phyloP scores from a whole-genome alignment of 2,329 filamentous ascomycete species.

The Beauveria varroae region DNA sequence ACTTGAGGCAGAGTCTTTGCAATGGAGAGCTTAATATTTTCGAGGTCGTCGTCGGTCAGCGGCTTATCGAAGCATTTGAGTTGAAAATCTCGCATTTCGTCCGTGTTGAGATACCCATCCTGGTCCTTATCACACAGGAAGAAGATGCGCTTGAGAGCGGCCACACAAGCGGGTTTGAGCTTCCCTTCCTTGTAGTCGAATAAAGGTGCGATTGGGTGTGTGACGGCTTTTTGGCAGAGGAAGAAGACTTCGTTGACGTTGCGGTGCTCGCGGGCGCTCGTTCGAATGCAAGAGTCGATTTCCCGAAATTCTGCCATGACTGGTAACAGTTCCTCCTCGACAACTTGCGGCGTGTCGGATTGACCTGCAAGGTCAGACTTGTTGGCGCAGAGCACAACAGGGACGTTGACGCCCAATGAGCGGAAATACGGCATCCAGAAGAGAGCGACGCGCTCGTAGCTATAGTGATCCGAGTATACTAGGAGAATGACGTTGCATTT shows the following conservation, averaged over 20 bases:
- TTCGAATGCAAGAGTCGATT: constrained; percentile 94
- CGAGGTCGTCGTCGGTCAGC: constrained; percentile 70
- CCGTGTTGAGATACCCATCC: constrained; percentile 83
- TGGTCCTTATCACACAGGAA: constrained; percentile 96
- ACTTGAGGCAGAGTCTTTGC: constrained; percentile 58
- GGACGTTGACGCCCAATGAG: constrained; percentile 95
- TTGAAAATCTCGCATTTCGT: constrained; percentile 88
- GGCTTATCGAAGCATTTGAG: constrained; percentile 86
- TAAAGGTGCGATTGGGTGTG: constrained; percentile 89
- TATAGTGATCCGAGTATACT: constrained; percentile 97
- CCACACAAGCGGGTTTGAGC: constrained; percentile 82
- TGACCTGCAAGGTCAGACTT: constrained; percentile 83
- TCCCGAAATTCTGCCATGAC: constrained; percentile 99
- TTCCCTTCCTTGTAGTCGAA: constrained; percentile 91
- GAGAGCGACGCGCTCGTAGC: constrained; percentile 91
- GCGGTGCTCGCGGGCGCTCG: constrained; percentile 82
- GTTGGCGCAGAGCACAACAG: constrained; percentile 93
- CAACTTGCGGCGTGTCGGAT: constrained; percentile 71
- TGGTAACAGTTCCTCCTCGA: constrained; percentile 95
- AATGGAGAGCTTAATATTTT: constrained; percentile 86
- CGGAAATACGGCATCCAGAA: constrained; percentile 99
- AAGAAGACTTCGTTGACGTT: constrained; percentile 98
- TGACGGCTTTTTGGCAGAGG: constrained; percentile 95
- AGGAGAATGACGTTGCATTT: constrained; percentile 96
- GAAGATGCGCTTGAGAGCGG: constrained; percentile 83